Conservation (phyloP, 352 stramenopile genomes). For the Pelagophyceae sp. region DNA sequence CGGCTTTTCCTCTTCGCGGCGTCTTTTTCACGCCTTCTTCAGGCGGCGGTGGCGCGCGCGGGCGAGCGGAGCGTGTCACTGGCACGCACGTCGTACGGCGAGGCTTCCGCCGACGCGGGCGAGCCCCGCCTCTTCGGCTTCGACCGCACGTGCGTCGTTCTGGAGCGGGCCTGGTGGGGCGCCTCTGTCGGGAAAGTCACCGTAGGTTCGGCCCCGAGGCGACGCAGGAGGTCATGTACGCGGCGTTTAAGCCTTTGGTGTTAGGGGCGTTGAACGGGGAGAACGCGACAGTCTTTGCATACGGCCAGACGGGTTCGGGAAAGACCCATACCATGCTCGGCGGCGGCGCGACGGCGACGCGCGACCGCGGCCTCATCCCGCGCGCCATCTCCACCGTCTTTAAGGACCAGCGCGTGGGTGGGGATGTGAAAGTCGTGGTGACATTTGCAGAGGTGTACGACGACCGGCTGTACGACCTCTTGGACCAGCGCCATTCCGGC, state of each 20-base stretch:
- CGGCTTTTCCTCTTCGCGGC: too few relatives aligned
- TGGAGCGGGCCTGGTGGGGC: too few relatives aligned
- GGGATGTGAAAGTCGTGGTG: not conserved
- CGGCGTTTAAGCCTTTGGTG: not conserved
- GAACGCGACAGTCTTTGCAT: constrained; percentile 1
- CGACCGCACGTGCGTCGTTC: too few relatives aligned
- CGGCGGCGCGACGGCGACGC: constrained; percentile 11
- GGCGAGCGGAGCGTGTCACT: not conserved
- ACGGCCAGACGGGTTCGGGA: constrained; percentile 1
- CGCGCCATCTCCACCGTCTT: constrained; percentile 24
- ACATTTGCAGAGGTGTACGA: constrained; percentile 21
- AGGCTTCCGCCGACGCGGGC: not conserved
- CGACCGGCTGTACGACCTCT: not conserved
- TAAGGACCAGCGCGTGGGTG: not conserved
- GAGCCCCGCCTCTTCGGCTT: not conserved
- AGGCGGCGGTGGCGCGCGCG: too few relatives aligned
- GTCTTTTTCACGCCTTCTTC: too few relatives aligned
- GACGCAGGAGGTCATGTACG: not conserved
- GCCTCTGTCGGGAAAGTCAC: too few relatives aligned
- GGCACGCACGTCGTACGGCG: not conserved
- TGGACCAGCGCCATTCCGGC: not conserved
- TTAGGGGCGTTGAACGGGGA: not conserved
- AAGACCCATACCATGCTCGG: constrained; percentile 16
- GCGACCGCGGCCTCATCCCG: constrained; percentile 24
- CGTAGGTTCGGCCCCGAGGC: not conserved